Conservation (phyloP, 2,329 filamentous ascomycete genomes). For the Cladophialophora immunda region DNA sequence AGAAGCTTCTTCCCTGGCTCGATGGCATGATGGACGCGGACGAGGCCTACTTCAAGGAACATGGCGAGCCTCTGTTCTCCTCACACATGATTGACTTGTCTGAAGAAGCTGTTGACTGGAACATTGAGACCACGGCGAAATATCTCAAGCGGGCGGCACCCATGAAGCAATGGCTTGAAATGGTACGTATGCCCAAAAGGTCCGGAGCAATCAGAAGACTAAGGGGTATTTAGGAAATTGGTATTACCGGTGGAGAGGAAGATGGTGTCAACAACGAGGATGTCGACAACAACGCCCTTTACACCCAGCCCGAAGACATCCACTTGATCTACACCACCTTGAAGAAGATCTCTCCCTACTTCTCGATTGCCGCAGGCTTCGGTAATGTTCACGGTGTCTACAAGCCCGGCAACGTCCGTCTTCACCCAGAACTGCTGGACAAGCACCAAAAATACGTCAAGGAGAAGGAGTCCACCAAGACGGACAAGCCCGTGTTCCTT, state of each 20-base stretch:
- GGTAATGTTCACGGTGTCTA: slow-evolving; percentile 99
- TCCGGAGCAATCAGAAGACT: slow-evolving; percentile 15
- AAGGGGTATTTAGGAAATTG: slow-evolving; percentile 69
- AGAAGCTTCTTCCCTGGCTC: slow-evolving; percentile 98
- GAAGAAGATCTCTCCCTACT: slow-evolving; percentile 87
- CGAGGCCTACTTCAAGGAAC: slow-evolving; percentile 92
- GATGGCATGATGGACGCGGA: slow-evolving; percentile 95
- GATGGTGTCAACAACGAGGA: slow-evolving; percentile 98
- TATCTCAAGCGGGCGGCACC: slow-evolving; percentile 94
- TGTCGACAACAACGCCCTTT: slow-evolving; percentile 95
- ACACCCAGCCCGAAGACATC: slow-evolving; percentile 98
- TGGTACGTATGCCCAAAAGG: slow-evolving; percentile 65
- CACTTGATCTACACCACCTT: slow-evolving; percentile 89
- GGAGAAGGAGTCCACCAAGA: slow-evolving; percentile 74
- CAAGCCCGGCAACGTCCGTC: slow-evolving; percentile 96
- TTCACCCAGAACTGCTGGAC: slow-evolving; percentile 92
- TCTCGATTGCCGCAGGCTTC: slow-evolving; percentile 97
- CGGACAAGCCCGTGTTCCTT: slow-evolving; percentile 95
- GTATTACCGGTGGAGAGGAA: slow-evolving; percentile 96
- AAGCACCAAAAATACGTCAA: slow-evolving; percentile 96
- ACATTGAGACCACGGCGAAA: slow-evolving; percentile 89
- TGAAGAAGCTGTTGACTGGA: slow-evolving; percentile 88
- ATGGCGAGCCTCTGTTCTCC: slow-evolving; percentile 92
- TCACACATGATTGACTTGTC: slow-evolving; percentile 99
- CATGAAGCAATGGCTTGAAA: slow-evolving; percentile 99